Base-by-base conservation (phyloP, 2,329 filamentous ascomycete species). In the Anisogramma anomala region DNA sequence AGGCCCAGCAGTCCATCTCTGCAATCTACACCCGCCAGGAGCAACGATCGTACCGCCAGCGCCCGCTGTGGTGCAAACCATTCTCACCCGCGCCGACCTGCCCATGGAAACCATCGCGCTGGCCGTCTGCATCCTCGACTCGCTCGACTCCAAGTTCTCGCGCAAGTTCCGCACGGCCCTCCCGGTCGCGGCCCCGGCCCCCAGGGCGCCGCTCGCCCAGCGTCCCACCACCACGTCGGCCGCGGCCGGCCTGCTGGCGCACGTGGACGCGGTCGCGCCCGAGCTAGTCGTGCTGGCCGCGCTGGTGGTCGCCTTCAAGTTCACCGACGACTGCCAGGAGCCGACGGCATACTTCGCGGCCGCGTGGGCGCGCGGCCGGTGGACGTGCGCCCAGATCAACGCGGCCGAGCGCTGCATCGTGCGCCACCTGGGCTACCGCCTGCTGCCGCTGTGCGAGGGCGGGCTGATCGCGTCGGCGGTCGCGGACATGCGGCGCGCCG, bases 1-100 rank as follows among this genome's bases (percentile, higher is more conserved):
- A 82, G 78, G 77, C 45, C 74, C 78, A 39, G 75, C 78, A 48
- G 71, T 76, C 36, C 77, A 81, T 53, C 69, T 82, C 42, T 72
- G 76, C 52, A 79, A 79, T 57, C 69, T 82, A 56, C 69, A 82
- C 42, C 78, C 78, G 9, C 69, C 74, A 8, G 70, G 73, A 10
- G 74, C 76, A 43, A 81, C 77, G 18, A 64, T 79, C 43, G 68
- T 68, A 44, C 63, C 64, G 1, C 68, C 78, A 3, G 81, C 75
- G 1, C 65, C 77, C 22, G 59, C 69, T 26, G 61, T 74, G 35
- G 71, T 81, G 17, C 77, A 81, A 55, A 65, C 67, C 34, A 71
- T 82, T 49, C 66, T 82, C 43, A 65, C 64, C 42, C 69, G 74
- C 48, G 69, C 76, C 42, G 61, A 67, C 40, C 61, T 81, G 19